A percentile compares a stretch with the other conserved stretches of the same genome.
phyloP scores from a whole-genome alignment of 2,329 filamentous ascomycete species.

The Phialocephala sp. region DNA sequence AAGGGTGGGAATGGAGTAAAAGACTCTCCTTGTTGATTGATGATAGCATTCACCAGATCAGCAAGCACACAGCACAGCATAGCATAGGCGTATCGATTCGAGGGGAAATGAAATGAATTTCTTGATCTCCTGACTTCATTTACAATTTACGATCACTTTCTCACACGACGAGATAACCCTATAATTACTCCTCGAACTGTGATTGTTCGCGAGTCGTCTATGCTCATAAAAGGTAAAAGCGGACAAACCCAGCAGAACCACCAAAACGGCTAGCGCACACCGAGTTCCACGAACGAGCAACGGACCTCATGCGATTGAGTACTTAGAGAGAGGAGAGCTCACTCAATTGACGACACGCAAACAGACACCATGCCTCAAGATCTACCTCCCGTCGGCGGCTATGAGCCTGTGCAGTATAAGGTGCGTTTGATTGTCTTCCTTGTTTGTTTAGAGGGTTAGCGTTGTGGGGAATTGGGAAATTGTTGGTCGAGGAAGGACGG shows the following conservation, averaged over 20 bases:
- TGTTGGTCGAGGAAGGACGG: not conserved
- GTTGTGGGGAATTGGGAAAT: not conserved
- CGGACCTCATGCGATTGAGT: conserved; percentile 1
- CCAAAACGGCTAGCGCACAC: not conserved
- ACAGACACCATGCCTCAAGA: conserved; percentile 84
- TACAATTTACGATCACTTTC: not conserved
- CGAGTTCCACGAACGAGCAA: not conserved
- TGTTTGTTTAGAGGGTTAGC: not conserved
- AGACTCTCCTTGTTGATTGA: not conserved
- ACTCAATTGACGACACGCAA: conserved; percentile 3
- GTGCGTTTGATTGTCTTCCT: conserved; percentile 56
- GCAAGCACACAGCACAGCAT: conserved; percentile 6
- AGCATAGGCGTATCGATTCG: conserved; percentile 1
- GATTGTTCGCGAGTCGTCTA: no score
- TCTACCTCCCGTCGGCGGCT: conserved; percentile 94
- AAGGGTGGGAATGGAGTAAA: not conserved
- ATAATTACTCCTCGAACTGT: not conserved
- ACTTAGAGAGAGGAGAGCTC: not conserved
- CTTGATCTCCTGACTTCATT: not conserved
- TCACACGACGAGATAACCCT: no score
- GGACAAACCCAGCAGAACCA: not conserved
- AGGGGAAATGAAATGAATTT: not conserved
- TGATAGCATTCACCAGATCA: not conserved
- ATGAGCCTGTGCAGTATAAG: conserved; percentile 97
- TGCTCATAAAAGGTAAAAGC: not conserved